Base-by-base conservation (phyloP, 441 rosid genomes). In the Metrosideros polymorpha region DNA sequence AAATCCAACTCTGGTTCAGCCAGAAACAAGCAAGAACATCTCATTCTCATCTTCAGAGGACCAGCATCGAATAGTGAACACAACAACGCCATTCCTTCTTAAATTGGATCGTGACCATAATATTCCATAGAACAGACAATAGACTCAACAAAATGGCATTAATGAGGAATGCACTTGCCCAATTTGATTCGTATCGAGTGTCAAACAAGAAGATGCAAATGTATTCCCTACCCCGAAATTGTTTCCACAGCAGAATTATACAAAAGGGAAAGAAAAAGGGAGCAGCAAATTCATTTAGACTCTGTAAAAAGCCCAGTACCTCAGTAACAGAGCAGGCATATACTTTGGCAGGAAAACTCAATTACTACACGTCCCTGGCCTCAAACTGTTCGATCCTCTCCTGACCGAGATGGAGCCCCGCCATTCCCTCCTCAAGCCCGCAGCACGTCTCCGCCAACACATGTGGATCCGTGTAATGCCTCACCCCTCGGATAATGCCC, bases 391-490 rank as follows among this genome's bases (percentile, higher is more conserved):
- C 95, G 82, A 92, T 94, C 91, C 94, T 91, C 56, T 92, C 94
- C 89, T 89, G 94, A 47, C 49, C 52, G 63, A 92, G 91, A 79
- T 89, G 93, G 29, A 93, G 86, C 42, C 91, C 93, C 15, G 90
- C 92, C 94, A 93, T 92, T 12, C 87, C 87, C 24, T 85, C 95
- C 85, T 88, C 95, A 84, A 92, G 53, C 9, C 93, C 98, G 83
- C 91, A 90, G 85, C 95, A 90, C 87, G 90, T 91, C 91, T 96
- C 93, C 56, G 92, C 95, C 91, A 96, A 87, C 47, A 94, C 91
- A 52, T 91, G 96, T 83, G 97, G 98, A 91, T 97, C 98, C 56
- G 94, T 94, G 75, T 94, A 97, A 89, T 95, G 96, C 92, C 96
- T 92, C 83, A 94, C 97, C 29, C 96, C 99, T 91, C 92, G 93